Conservation (phyloP, 2,329 filamentous ascomycete species). For the Talaromyces sp. region DNA sequence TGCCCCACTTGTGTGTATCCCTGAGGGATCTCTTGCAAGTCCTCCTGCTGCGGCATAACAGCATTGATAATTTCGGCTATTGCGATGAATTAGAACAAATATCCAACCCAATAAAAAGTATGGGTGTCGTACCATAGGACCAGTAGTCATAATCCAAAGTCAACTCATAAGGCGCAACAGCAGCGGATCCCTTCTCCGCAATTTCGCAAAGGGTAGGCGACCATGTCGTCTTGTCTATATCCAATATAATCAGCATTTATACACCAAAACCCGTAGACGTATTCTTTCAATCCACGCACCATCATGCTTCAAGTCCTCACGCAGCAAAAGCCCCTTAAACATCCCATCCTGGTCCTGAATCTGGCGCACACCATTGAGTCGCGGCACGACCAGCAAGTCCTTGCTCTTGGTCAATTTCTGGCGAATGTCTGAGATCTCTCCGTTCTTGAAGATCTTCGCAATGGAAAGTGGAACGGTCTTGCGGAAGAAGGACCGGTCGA, state of each 20-base stretch:
- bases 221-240: constrained; percentile 72
- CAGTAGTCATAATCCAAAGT: constrained; percentile 82
- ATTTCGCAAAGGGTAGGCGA: constrained; percentile 69
- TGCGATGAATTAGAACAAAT: not conserved
- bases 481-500: constrained; percentile 83
- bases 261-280: not conserved
- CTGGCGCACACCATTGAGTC: constrained; percentile 63
- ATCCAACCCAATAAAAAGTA: not conserved
- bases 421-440: constrained; percentile 72
- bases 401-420: constrained; percentile 65
- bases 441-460: constrained; percentile 73
- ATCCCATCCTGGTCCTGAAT: constrained; percentile 59
- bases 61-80: constrained; percentile 79
- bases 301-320: constrained; percentile 41
- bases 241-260: not conserved
- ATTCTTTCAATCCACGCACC: constrained; percentile 25
- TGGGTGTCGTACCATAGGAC: constrained; percentile 66
- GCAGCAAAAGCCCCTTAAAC: constrained; percentile 44
- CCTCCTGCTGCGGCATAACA: constrained; percentile 77
- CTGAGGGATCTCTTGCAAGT: constrained; percentile 77
- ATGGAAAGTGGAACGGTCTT: constrained; percentile 76
- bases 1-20: constrained; percentile 91
- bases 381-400: constrained; percentile 67
- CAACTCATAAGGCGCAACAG: constrained; percentile 74
- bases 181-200: constrained; percentile 68